Percentiles rank a stretch among this genome's conserved stretches.
phyloP scores from a whole-genome alignment of 345 rosid species.

The Melaleuca quinquenervia region DNA sequence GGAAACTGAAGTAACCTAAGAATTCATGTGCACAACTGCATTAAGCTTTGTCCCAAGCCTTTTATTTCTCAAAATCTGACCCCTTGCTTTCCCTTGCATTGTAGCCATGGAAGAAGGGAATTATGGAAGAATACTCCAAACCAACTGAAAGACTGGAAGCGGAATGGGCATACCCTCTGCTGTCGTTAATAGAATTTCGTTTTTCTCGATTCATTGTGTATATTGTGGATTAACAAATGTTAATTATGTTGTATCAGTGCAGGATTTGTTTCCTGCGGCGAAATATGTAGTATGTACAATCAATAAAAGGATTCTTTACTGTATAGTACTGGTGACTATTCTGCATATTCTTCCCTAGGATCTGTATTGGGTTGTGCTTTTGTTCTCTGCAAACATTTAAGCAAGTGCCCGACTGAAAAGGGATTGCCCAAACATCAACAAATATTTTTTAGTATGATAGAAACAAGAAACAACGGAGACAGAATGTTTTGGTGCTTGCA shows the following conservation, averaged over 20 bases:
- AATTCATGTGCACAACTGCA: not conserved
- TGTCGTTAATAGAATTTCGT: not conserved
- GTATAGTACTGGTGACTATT: not conserved
- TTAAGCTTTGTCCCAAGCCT: not conserved
- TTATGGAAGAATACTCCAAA: slow-evolving; percentile 51
- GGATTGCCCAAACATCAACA: not conserved
- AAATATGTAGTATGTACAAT: not conserved
- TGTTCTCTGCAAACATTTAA: not conserved
- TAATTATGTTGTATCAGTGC: not conserved
- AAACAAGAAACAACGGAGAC: not conserved
- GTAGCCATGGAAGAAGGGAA: slow-evolving; percentile 47
- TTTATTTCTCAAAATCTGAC: not conserved
- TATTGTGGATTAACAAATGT: not conserved
- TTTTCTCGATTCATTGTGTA: not conserved
- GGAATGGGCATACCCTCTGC: not conserved
- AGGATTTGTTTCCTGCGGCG: not conserved
- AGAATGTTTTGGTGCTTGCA: not conserved
- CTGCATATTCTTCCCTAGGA: not conserved
- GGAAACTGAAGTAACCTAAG: not conserved
- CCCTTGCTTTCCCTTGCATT: not conserved
- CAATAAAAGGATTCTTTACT: not conserved
- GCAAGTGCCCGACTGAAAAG: not conserved
- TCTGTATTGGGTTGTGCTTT: not conserved
- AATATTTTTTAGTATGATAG: not conserved
- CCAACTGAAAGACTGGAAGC: slow-evolving; percentile 26